A percentile compares a stretch with the other conserved stretches of the same genome.
Evolutionary conservation across 2,329 filamentous ascomycete genomes (phyloP).

Genomic region (Beauveria sp.): DNA sequence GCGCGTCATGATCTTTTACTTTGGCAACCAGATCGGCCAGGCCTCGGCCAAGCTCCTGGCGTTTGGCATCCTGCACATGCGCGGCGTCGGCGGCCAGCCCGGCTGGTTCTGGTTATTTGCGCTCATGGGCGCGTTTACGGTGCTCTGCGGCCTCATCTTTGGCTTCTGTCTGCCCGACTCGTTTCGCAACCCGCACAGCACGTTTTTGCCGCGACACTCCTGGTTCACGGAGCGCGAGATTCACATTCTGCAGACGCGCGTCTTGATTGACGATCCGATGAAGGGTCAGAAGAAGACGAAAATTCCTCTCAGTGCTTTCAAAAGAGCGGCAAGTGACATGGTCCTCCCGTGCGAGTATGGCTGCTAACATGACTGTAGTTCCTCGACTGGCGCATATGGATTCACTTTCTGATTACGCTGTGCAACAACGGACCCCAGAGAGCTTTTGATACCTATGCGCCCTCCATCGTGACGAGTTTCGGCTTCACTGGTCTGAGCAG

Average conservation of each 20-base stretch:
- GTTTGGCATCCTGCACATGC: constrained; percentile 41
- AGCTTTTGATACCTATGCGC: constrained; percentile 44
- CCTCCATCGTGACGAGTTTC: constrained; percentile 44
- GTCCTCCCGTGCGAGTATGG: no score
- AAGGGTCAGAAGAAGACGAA: constrained; percentile 41
- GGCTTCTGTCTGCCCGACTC: constrained; percentile 38
- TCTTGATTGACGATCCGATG: constrained; percentile 35
- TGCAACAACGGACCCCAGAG: constrained; percentile 40
- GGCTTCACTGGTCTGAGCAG: constrained; percentile 40
- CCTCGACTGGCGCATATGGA: constrained; percentile 43
- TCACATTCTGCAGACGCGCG: constrained; percentile 34
- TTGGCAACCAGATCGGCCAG: constrained; percentile 45
- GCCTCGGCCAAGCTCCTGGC: constrained; percentile 31
- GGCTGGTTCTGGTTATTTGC: constrained; percentile 53
- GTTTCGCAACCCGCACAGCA: constrained; percentile 34
- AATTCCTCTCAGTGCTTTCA: constrained; percentile 37
- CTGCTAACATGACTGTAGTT: constrained; percentile 24
- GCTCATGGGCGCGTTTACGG: constrained; percentile 46
- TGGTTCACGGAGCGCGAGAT: constrained; percentile 33
- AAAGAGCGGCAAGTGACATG: constrained; percentile 28
- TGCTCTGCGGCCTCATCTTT: constrained; percentile 33
- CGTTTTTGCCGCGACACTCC: constrained; percentile 28
- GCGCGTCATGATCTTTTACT: constrained; percentile 47
- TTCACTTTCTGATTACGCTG: constrained; percentile 43
- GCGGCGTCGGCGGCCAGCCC: constrained; percentile 35